Conservation (phyloP, 2,329 filamentous ascomycete genomes). For the Lomentospora prolificans region DNA sequence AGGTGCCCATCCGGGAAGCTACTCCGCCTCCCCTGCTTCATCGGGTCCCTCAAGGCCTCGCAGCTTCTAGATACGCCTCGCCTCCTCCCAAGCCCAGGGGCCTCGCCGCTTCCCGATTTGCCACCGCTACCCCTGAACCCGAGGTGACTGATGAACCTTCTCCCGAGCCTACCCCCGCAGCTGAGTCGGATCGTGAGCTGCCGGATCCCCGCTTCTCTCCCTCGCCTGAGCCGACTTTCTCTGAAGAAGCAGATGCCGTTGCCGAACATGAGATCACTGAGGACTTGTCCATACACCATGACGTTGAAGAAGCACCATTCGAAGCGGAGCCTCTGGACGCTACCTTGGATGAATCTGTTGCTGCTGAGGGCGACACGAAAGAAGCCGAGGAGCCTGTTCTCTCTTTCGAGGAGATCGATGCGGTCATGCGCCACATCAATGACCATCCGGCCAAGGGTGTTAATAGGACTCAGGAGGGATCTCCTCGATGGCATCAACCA, state of each 20-base stretch:
- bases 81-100: constrained; percentile 22
- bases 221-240: neutral
- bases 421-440: constrained; percentile 80
- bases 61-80: constrained; percentile 13
- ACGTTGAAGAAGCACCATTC: constrained; percentile 8
- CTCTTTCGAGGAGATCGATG: constrained; percentile 80
- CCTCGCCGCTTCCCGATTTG: constrained; percentile 38
- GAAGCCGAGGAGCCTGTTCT: constrained; percentile 23
- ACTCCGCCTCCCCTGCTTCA: constrained; percentile 13
- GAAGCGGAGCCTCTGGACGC: constrained; percentile 14
- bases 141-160: constrained; percentile 2
- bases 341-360: constrained; percentile 15
- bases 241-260: neutral
- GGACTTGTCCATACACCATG: constrained; percentile 7
- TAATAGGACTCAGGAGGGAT: constrained; percentile 44
- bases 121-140: constrained; percentile 20
- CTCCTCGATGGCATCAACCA: constrained; percentile 35
- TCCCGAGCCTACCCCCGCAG: neutral
- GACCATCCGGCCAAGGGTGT: constrained; percentile 63
- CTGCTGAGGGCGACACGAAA: constrained; percentile 13
- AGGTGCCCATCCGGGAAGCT: neutral
- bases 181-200: constrained; percentile 12
- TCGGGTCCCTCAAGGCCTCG: constrained; percentile 11
- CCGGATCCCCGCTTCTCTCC: neutral
- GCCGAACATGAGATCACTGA: neutral